Base-by-base conservation (phyloP, 331 rosid genomes). In the Rosa hybrid region DNA sequence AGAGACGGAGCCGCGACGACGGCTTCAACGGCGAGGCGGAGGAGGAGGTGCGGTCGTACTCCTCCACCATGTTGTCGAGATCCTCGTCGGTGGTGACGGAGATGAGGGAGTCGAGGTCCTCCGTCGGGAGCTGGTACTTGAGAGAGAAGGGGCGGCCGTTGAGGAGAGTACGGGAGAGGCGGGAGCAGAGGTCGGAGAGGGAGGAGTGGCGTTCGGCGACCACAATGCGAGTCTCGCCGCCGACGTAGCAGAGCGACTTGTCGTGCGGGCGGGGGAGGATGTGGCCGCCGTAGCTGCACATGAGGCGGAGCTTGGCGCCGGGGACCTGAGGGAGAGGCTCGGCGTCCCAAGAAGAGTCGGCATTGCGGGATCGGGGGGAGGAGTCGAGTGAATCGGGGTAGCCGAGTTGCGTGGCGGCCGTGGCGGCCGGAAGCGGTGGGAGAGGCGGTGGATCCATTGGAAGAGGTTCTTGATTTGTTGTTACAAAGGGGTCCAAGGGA, bases 211-310 rank as follows among this genome's bases (percentile, higher is more conserved):
- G 92, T 12, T 96, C 97, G 30, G 86, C 88, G 16, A 92, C 94
- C 12, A 96, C 86, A 7, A 96, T 96, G 30, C 97, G 90, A 0
- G 99, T 96, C 49, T 96, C 98, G 0, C 99, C 98, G 34, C 98
- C 97, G 16, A 93, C 87, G 41, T 93, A 96, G 84, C 94, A 87
- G 62, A 96, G 97, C 4, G 97, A 81, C 77, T 92, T 96, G 81
- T 96, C 97, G 6, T 91, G 98, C 0, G 99, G 99, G 3, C 98
- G 99, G 0, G 99, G 98, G 83, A 96, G 89, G 81, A 96, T 93
- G 78, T 92, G 99, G 68, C 99, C 99, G 8, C 98, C 99, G 39
- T 89, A 93, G 87, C 99, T 93, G 82, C 99, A 93, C 99, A 96
- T 96, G 3, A 96, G 87, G 17, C 97, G 98, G 56, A 93, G 92